These are phyloP conservation scores for Paraleonurus japonicus DNA, from an alignment of 257 asterid species.

Conservation along the genomic window DNA sequence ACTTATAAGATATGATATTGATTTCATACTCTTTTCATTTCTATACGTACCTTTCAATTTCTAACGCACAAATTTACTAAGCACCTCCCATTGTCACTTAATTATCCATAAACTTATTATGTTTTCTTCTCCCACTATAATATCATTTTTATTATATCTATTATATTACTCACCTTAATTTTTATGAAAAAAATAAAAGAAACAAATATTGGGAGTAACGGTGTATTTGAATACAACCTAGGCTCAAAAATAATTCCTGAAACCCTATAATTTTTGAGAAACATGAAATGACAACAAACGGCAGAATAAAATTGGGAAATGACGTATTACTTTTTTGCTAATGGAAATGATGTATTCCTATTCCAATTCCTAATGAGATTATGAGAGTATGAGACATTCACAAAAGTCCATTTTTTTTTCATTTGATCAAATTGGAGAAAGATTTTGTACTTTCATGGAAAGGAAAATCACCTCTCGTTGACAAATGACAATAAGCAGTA, in stretches of 20 bases:
- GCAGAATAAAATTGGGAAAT: not conserved
- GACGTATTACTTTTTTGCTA: not conserved
- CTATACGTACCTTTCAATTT: no score
- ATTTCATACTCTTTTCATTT: no score
- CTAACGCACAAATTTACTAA: no score
- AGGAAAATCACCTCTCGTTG: conserved; percentile 13
- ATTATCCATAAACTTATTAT: no score
- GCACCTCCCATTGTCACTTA: no score
- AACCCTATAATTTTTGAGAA: not conserved
- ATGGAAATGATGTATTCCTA: not conserved
- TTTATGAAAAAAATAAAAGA: no score
- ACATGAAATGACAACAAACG: not conserved
- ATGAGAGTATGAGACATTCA: conserved; percentile 28
- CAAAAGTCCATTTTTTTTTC: conserved; percentile 17
- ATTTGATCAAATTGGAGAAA: not conserved
- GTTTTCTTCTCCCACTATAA: no score
- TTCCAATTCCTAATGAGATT: no score
- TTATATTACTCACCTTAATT: no score
- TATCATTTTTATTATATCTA: no score
- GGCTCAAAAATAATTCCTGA: not conserved
- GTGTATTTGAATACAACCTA: not conserved
- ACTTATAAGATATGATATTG: no score
- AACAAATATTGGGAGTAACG: no score
- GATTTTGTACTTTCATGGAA: conserved; percentile 30
- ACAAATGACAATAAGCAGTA: conserved; percentile 6